These are phyloP conservation scores for Suhomyces choctaworum DNA, from an alignment of 1,139 yeast species.

Conservation along the genomic window DNA sequence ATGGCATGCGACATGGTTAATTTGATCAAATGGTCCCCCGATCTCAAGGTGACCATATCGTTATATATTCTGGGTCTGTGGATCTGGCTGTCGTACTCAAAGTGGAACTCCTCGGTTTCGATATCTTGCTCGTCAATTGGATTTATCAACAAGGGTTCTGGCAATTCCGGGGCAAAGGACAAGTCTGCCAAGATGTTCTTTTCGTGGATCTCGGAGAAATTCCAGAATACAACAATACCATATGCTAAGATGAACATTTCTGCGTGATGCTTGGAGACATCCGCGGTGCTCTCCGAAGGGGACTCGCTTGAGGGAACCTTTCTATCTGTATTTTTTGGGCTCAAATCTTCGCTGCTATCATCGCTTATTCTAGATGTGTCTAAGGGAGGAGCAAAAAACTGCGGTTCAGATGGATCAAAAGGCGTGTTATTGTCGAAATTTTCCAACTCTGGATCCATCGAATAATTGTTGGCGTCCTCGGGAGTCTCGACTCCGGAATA, in stretches of 20 bases:
- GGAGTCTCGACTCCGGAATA: constrained; percentile 79
- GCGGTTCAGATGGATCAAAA: constrained; percentile 52
- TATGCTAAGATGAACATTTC: constrained; percentile 88
- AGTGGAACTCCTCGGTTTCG: constrained; percentile 93
- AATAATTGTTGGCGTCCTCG: constrained; percentile 61
- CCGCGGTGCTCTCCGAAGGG: constrained; percentile 25
- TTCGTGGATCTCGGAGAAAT: constrained; percentile 88
- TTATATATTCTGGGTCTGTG: constrained; percentile 88
- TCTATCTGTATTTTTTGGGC: not conserved
- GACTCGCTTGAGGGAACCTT: constrained; percentile 8
- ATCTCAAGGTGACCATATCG: constrained; percentile 87
- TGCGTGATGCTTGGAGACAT: constrained; percentile 71
- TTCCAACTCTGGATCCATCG: constrained; percentile 49
- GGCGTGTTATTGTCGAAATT: constrained; percentile 37
- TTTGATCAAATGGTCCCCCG: constrained; percentile 91
- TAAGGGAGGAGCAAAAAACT: constrained; percentile 47
- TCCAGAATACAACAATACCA: constrained; percentile 97
- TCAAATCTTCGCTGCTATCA: constrained; percentile 13
- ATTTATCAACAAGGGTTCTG: constrained; percentile 57
- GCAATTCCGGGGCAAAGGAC: constrained; percentile 64
- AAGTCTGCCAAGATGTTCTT: constrained; percentile 91
- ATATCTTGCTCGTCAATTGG: constrained; percentile 88
- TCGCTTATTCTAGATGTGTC: constrained; percentile 22
- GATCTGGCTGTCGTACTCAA: constrained; percentile 80
- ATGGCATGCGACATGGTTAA: constrained; percentile 94